phyloP scores from a whole-genome alignment of 257 asterid genomes.

The Capsicum pubescens region DNA sequence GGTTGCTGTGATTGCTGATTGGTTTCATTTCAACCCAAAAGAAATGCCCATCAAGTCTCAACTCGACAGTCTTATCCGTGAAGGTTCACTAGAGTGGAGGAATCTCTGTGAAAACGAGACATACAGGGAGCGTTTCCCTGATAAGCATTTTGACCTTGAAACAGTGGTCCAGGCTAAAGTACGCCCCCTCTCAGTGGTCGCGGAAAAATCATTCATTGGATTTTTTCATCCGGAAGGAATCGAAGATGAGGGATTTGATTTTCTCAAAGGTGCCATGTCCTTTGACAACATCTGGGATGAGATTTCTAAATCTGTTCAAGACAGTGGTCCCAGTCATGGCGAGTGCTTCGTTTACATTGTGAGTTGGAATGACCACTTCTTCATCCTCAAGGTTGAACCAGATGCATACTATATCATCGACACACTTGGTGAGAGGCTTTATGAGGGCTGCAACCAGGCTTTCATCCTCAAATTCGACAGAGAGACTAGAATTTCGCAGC shows the following conservation, averaged over 20 bases:
- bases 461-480: constrained; percentile 72
- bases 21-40: constrained; percentile 60
- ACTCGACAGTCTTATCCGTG: constrained; percentile 79
- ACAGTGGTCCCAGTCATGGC: constrained; percentile 22
- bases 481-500: constrained; percentile 53
- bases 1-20: constrained; percentile 82
- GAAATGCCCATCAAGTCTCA: constrained; percentile 83
- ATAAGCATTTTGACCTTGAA: constrained; percentile 90
- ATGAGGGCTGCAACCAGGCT: constrained; percentile 87
- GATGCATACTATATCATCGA: constrained; percentile 77
- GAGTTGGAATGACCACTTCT: constrained; percentile 92
- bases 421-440: constrained; percentile 86
- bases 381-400: constrained; percentile 65
- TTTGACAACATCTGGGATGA: constrained; percentile 89
- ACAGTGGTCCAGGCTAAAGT: constrained; percentile 70
- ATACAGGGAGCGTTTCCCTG: constrained; percentile 66
- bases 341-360: constrained; percentile 58
- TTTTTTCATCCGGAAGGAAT: constrained; percentile 76
- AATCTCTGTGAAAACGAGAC: constrained; percentile 69
- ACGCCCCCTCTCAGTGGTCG: constrained; percentile 62
- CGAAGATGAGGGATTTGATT: constrained; percentile 61
- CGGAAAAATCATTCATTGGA: constrained; percentile 74
- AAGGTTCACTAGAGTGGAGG: constrained; percentile 90
- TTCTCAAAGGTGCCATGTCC: constrained; percentile 78
- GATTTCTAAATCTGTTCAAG: constrained; percentile 43